Evolutionary conservation across 768 basidiomycete genomes (phyloP).

Genomic region (Termitomyces titanicus): DNA sequence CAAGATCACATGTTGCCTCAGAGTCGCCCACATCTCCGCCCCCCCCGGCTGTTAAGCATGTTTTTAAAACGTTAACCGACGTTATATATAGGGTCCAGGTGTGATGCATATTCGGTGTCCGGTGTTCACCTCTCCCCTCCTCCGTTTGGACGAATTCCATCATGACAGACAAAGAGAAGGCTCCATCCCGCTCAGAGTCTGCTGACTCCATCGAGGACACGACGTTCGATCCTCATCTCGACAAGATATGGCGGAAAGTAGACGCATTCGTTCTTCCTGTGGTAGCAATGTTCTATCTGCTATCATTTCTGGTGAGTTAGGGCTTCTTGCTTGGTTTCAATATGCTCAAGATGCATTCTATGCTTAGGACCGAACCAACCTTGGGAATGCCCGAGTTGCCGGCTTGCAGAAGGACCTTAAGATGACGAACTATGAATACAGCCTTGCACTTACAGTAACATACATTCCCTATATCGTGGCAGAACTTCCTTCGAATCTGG

Average conservation of each 20-base stretch:
- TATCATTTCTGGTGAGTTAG: conserved; percentile 33
- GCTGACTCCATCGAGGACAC: background rate
- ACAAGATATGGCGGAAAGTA: conserved; percentile 32
- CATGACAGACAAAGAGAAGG: background rate
- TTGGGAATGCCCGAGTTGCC: conserved; percentile 1
- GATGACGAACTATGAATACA: conserved; percentile 1
- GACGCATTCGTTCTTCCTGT: conserved; percentile 32
- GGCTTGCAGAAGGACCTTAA: background rate
- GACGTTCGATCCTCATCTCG: conserved; percentile 27
- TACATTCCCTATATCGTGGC: background rate
- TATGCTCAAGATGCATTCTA: background rate
- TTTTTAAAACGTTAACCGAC: too few relatives aligned
- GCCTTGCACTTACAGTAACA: background rate
- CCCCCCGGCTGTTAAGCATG: too few relatives aligned
- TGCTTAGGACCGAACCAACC: background rate
- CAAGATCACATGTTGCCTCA: too few relatives aligned
- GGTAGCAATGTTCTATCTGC: conserved; percentile 32
- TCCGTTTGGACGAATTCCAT: too few relatives aligned
- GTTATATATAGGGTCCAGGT: too few relatives aligned
- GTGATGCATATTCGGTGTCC: too few relatives aligned
- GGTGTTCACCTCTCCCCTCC: too few relatives aligned
- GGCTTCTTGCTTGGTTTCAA: conserved; percentile 44
- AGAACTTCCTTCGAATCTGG: background rate
- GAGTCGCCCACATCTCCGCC: too few relatives aligned
- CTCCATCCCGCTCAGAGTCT: too few relatives aligned